Conservation (phyloP, 176 grass and related monocot species). For the Oryza meyeriana region DNA sequence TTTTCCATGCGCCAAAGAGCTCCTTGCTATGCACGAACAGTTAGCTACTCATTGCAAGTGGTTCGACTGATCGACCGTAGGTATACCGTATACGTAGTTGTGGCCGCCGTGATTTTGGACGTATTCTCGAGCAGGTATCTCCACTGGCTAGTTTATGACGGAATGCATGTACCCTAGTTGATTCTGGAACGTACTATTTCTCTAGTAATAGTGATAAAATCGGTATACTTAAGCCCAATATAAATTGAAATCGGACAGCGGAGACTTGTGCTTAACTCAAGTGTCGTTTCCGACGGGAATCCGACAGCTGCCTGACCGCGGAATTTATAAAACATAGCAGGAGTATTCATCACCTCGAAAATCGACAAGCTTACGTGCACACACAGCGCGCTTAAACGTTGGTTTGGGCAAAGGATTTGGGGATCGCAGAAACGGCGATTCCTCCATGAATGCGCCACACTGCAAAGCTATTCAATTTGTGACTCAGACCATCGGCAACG, state of each 20-base stretch:
- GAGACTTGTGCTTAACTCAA: neutral
- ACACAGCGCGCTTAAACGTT: neutral
- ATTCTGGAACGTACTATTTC: slow-evolving; percentile 3
- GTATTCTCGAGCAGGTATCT: neutral
- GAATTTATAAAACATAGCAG: neutral
- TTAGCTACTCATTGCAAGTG: neutral
- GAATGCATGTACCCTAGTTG: neutral
- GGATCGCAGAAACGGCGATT: neutral
- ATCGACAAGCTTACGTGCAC: neutral
- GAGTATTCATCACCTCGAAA: slow-evolving; percentile 1
- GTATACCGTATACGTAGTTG: neutral
- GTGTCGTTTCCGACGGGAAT: neutral
- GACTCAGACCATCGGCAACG: slow-evolving; percentile 8
- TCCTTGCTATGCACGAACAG: neutral
- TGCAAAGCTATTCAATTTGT: neutral
- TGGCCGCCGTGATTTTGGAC: neutral
- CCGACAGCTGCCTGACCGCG: neutral
- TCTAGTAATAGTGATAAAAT: neutral
- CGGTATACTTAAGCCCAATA: neutral
- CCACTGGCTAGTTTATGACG: neutral
- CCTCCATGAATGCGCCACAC: neutral
- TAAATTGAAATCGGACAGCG: neutral
- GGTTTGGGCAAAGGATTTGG: neutral
- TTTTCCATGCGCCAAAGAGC: neutral
- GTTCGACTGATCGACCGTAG: neutral